Percentiles rank a stretch among this genome's conserved stretches.
phyloP scores from a whole-genome alignment of 1,284 basidiomycete species.

The Cutaneotrichosporon sp. region DNA sequence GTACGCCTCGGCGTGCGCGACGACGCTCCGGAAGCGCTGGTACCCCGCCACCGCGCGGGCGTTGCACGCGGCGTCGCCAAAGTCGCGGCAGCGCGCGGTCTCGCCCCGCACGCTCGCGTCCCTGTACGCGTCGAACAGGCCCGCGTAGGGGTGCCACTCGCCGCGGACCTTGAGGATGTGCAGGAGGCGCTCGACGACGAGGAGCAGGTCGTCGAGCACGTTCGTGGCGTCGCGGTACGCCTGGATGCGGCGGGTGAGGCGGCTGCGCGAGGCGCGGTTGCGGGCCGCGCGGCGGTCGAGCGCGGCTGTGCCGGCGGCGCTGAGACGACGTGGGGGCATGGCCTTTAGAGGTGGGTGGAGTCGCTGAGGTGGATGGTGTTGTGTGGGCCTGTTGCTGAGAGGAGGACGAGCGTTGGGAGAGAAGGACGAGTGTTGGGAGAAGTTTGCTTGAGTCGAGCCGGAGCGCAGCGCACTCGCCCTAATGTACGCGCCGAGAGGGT shows the following conservation, averaged over 20 bases:
- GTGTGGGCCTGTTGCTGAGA: too few species aligned
- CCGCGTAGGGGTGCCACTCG: not conserved
- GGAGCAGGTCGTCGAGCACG: not conserved
- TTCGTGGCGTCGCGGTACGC: not conserved
- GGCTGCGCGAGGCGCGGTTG: not conserved
- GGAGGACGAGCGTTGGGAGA: too few species aligned
- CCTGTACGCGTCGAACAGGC: not conserved
- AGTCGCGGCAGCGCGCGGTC: not conserved
- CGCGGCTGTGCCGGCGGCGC: not conserved
- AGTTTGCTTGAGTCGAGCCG: too few species aligned
- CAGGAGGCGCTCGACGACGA: not conserved
- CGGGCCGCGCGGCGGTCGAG: not conserved
- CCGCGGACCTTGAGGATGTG: not conserved
- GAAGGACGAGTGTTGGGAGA: too few species aligned
- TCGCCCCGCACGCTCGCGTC: not conserved
- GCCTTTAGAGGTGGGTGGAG: too few species aligned
- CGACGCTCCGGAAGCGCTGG: not conserved
- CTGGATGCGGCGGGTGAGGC: not conserved
- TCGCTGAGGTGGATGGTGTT: too few species aligned
- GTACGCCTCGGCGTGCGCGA: not conserved
- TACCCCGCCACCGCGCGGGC: not conserved
- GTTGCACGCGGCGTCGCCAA: not conserved
- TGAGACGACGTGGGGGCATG: too few species aligned
- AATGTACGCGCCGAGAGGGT: too few species aligned
- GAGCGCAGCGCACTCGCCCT: too few species aligned